phyloP scores from a whole-genome alignment of 2,329 filamentous ascomycete species.

The Fusarium sp. region DNA sequence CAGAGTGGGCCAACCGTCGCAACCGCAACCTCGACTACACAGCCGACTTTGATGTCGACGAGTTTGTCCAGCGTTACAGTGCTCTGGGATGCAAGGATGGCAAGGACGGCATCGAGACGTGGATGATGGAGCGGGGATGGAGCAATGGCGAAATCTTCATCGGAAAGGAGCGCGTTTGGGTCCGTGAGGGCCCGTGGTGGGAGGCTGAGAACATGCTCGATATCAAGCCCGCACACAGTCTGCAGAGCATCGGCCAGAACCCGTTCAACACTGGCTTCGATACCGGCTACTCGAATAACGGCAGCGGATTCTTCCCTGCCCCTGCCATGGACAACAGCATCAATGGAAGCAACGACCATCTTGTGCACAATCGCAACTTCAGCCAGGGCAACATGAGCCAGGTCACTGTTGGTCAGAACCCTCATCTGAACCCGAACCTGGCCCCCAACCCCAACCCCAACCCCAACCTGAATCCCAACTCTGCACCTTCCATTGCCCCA shows the following conservation, averaged over 20 bases:
- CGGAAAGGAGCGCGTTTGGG: conserved; percentile 93
- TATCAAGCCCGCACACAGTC: conserved; percentile 74
- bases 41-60: conserved; percentile 93
- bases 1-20: conserved; percentile 95
- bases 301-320: conserved; percentile 77
- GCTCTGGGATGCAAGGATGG: conserved; percentile 89
- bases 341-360: conserved; percentile 78
- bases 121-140: conserved; percentile 95
- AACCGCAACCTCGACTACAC: conserved; percentile 95
- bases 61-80: conserved; percentile 87
- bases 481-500: conserved; percentile 71
- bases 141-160: conserved; percentile 96
- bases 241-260: conserved; percentile 59
- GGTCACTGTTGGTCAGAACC: conserved; percentile 59
- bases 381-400: conserved; percentile 69
- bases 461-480: conserved; percentile 41
- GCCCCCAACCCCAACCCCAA: conserved; percentile 43
- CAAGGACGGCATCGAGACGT: conserved; percentile 91
- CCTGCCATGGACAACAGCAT: conserved; percentile 70
- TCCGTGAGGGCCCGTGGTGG: conserved; percentile 96
- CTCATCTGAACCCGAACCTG: conserved; percentile 35
- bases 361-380: conserved; percentile 70
- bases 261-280: conserved; percentile 66
- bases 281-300: conserved; percentile 75
- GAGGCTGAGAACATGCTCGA: conserved; percentile 97